A percentile compares a stretch with the other conserved stretches of the same genome.
phyloP scores from a whole-genome alignment of 371 early-diverging fungal genomes.

The Mortierella sp. region DNA sequence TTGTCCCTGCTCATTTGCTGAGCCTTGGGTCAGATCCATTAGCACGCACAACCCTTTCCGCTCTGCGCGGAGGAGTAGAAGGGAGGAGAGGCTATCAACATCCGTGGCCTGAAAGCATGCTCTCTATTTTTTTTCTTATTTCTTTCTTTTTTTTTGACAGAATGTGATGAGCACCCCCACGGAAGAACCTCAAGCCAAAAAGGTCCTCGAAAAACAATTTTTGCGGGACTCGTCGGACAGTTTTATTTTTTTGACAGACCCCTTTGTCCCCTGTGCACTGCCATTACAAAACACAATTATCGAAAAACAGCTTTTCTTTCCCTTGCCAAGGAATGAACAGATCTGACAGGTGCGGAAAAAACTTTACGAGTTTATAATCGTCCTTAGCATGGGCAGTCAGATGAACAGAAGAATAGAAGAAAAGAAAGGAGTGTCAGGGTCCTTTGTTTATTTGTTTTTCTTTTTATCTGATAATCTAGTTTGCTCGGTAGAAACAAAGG shows the following conservation, averaged over 20 bases:
- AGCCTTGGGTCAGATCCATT: not conserved
- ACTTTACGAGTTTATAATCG: not conserved
- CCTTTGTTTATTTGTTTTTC: not conserved
- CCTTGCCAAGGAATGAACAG: not conserved
- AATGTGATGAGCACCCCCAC: not conserved
- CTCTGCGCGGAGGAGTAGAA: too few relatives aligned
- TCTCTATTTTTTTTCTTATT: not conserved
- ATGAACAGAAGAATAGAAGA: too few relatives aligned
- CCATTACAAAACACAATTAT: not conserved
- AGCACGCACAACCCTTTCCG: too few relatives aligned
- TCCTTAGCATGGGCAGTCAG: too few relatives aligned
- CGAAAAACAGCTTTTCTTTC: too few relatives aligned
- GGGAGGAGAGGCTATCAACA: not conserved
- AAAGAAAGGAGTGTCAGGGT: too few relatives aligned
- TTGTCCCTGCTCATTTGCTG: too few relatives aligned
- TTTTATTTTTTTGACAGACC: not conserved
- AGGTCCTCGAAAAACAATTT: not conserved
- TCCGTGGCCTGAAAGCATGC: not conserved
- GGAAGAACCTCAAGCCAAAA: conserved; percentile 7
- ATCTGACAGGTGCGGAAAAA: conserved; percentile 6
- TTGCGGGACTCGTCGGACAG: not conserved
- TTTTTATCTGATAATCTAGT: too few relatives aligned
- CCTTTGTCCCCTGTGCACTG: not conserved
- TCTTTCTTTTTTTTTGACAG: not conserved
- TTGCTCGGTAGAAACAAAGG: too few relatives aligned